These are phyloP conservation scores for Epichloe typhina DNA, from an alignment of 2,329 filamentous ascomycete genomes.

Conservation along the genomic window DNA sequence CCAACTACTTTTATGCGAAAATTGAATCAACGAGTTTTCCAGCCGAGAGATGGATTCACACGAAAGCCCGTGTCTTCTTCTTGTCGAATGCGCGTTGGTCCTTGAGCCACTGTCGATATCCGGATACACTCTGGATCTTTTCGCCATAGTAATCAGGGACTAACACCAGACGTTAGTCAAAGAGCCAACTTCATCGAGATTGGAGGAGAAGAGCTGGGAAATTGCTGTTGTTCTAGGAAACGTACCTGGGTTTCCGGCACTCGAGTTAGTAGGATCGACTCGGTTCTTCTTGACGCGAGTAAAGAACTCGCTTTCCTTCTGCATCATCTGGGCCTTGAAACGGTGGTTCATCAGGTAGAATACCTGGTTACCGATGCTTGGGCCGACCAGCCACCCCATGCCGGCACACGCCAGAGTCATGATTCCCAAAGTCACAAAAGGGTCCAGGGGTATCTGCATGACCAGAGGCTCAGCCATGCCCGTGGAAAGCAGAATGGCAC, in stretches of 20 bases:
- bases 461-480: conserved; percentile 60
- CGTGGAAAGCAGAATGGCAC: conserved; percentile 53
- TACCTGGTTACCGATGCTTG: conserved; percentile 63
- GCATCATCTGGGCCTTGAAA: conserved; percentile 57
- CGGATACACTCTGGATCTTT: conserved; percentile 86
- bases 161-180: conserved; percentile 15
- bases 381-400: conserved; percentile 80
- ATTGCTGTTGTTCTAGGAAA: no score
- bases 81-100: conserved; percentile 95
- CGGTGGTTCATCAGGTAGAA: conserved; percentile 67
- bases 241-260: conserved; percentile 69
- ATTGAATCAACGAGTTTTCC: not conserved
- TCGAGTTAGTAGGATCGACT: conserved; percentile 81
- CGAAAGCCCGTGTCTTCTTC: conserved; percentile 64
- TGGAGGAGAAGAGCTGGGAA: not conserved
- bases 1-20: not conserved
- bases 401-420: conserved; percentile 64
- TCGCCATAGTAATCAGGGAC: conserved; percentile 97
- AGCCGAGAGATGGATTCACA: conserved; percentile 24
- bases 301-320: conserved; percentile 94
- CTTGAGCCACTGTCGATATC: conserved; percentile 92
- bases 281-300: conserved; percentile 81
- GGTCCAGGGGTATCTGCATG: conserved; percentile 64
- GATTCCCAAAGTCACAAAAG: conserved; percentile 71
- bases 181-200: not conserved